Base-by-base conservation (phyloP, 1,284 basidiomycete species). In the Ceraceosorus guamensis region DNA sequence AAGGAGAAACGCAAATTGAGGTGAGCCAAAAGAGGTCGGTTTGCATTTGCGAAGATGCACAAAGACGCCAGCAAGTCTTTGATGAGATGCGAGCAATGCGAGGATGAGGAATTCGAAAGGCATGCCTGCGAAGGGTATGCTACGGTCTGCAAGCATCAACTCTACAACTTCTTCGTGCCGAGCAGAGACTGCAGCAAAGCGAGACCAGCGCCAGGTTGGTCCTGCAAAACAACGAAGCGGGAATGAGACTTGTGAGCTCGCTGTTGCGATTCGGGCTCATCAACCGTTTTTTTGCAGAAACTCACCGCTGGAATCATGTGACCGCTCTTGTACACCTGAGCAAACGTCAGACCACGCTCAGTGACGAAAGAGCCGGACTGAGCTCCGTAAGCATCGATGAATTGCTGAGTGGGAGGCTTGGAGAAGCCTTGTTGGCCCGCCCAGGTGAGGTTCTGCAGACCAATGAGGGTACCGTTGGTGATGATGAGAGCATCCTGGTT, bases 361-460 rank as follows among this genome's bases (percentile, higher is more conserved):
- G 8, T 53, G 44, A 24, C 30, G 33, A 11, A 53, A 16, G 6
- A n/a, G 31, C 51, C 51, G 24, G 6, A 6, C 41, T 5, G n/a
- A 13, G 35, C 6, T 13, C 52, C 52, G 31, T 53, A 18, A 18
- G 10, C 33, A 18, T 32, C 45, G 24, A 53, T 49, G 14, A 53
- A 24, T 24, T 32, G 14, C 18, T 24, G 34, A 45, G 46, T 43
- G 24, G 47, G 47, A 16, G 53, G 53, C 18, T 14, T 50, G 7
- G 53, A 32, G 33, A 55, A 50, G 6, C 53, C 53, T 33, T 50
- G 46, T 6, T 11, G 32, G 16, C 47, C 47, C 18, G 8, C 33
- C 53, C 53, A 55, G 6, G 53, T 55, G 13, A 55, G 4, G 34
- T 55, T 55, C 44, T 50, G 47, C 7, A 55, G 49, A 18, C 24